Evolutionary conservation across 306 rosid genomes (phyloP).

Genomic region (Citrullus mucosospermus): DNA sequence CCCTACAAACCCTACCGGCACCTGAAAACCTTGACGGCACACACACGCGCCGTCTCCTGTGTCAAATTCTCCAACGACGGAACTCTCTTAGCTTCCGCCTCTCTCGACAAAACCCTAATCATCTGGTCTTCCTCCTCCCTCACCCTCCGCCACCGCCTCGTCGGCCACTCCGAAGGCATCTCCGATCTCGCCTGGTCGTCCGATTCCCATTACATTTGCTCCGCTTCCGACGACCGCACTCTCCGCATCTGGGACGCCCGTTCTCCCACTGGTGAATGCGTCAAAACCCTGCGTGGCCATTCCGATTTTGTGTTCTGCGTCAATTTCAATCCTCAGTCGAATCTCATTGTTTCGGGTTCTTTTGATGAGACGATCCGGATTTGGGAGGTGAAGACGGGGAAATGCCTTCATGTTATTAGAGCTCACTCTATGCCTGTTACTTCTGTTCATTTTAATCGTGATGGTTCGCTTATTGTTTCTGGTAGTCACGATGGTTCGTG

Average conservation of each 20-base stretch:
- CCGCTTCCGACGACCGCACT: constrained; percentile 85
- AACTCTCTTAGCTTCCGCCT: constrained; percentile 59
- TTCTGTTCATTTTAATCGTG: constrained; percentile 78
- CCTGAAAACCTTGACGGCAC: constrained; percentile 52
- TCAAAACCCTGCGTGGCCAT: constrained; percentile 83
- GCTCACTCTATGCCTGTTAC: constrained; percentile 78
- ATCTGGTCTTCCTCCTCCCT: constrained; percentile 51
- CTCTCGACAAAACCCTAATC: constrained; percentile 73
- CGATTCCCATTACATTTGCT: constrained; percentile 88
- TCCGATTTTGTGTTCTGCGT: constrained; percentile 63
- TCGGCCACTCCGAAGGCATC: constrained; percentile 70
- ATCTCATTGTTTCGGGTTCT: constrained; percentile 73
- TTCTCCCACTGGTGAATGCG: constrained; percentile 47
- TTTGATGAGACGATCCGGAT: constrained; percentile 70
- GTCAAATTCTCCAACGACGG: constrained; percentile 85
- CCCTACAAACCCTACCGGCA: constrained; percentile 67
- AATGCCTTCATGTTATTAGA: constrained; percentile 36
- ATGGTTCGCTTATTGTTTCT: constrained; percentile 77
- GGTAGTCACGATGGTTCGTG: constrained; percentile 87
- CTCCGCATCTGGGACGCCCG: constrained; percentile 87
- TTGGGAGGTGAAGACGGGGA: constrained; percentile 95
- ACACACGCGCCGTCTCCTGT: constrained; percentile 57
- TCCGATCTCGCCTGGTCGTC: constrained; percentile 86
- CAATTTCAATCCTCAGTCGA: constrained; percentile 71
- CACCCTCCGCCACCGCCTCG: constrained; percentile 56